Evolutionary conservation across 345 rosid genomes (phyloP), one percentile per base, ranked within the genome.

Genomic region (Camelina laxa): DNA sequence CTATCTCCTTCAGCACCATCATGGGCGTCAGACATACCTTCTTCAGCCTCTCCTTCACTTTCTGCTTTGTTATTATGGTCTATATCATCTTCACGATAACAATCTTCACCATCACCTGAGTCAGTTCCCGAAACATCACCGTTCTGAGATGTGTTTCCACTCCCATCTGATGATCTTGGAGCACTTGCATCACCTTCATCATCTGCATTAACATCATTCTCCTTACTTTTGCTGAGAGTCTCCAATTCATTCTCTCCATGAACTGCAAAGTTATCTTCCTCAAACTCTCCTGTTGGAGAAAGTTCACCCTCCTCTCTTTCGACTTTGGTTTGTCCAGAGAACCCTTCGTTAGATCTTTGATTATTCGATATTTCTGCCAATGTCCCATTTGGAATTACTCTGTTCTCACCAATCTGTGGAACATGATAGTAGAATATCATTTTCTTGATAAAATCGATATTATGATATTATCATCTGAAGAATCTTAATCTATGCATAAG

Each of bases 251-350:
- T 81, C 73, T 85, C 95, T 65, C 81, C 95, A 85, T 84, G 84
- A 77, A 76, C 90, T 22, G 86, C 92, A 78, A 90, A 92, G 66
- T 87, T 87, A 65, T 92, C 97, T 81, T 91, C 98, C 84, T 90
- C 97, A 69, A 86, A 92, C 74, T 91, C 97, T 47, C 91, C 97
- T 75, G 84, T 89, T 55, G 99, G 99, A 71, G 99, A 95, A 80
- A 95, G 83, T 75, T 95, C 99, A 60, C 99, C 99, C 79, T 95
- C 99, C 72, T 95, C 99, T 82, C 98, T 95, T 80, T 92, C 97
- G 67, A 84, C 86, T 85, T 87, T 92, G 41, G 84, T 70, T 67
- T 85, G 87, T 38, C 75, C 83, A 44, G 61, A 72, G 19, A 85
- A 67, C 74, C 76, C 88, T 79, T 86, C 86, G 41, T 70, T 85